phyloP scores from a whole-genome alignment of 805 yeast genomes.

The Naumovozyma dairenensis region DNA sequence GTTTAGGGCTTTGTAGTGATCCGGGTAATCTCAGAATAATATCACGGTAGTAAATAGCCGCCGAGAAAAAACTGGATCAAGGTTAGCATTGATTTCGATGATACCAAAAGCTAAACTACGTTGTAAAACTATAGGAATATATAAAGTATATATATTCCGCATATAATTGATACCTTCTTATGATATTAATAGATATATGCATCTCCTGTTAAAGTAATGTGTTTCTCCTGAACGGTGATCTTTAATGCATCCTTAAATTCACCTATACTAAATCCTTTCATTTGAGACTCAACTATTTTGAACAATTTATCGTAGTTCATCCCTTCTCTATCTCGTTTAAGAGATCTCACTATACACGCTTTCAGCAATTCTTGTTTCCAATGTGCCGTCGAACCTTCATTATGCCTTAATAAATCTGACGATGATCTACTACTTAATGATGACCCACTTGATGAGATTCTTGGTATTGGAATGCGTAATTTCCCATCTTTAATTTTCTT shows the following conservation, averaged over 20 bases:
- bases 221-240: conserved; percentile 6
- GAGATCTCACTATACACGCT: conserved; percentile 19
- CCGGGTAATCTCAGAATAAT: too few relatives aligned
- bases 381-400: conserved; percentile 17
- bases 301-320: conserved; percentile 8
- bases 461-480: conserved; percentile 13
- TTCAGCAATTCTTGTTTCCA: conserved; percentile 24
- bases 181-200: neutral
- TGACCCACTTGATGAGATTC: neutral
- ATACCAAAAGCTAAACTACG: too few relatives aligned
- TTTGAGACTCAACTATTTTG: conserved; percentile 8
- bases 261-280: conserved; percentile 23
- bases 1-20: too few relatives aligned
- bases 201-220: neutral
- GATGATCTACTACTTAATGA: neutral
- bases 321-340: conserved; percentile 13
- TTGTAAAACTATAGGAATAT: too few relatives aligned
- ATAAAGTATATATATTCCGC: too few relatives aligned
- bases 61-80: too few relatives aligned
- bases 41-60: too few relatives aligned
- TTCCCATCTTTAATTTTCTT: conserved; percentile 15
- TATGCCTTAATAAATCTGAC: conserved; percentile 5
- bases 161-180: too few relatives aligned
- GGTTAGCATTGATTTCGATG: too few relatives aligned
- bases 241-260: conserved; percentile 26